These are phyloP conservation scores for Phytophthora pistaciae DNA, from an alignment of 352 stramenopile species.

Conservation along the genomic window DNA sequence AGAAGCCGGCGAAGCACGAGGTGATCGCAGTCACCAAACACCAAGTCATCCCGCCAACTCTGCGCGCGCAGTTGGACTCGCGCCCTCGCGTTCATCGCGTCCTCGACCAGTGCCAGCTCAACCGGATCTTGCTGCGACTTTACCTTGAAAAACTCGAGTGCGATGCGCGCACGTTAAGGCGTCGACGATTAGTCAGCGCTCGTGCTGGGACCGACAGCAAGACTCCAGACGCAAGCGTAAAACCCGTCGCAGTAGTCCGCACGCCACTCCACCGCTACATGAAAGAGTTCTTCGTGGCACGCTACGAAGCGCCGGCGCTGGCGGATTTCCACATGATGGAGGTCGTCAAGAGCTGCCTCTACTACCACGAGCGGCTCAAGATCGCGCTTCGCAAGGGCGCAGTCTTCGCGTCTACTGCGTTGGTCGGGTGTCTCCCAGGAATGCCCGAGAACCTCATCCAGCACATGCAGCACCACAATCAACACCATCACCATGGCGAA, in stretches of 20 bases:
- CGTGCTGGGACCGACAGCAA: neutral
- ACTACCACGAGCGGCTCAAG: constrained; percentile 56
- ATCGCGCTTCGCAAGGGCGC: constrained; percentile 16
- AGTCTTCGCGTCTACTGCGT: constrained; percentile 16
- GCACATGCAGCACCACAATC: constrained; percentile 21
- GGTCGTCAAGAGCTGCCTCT: constrained; percentile 68
- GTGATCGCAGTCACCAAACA: constrained; percentile 44
- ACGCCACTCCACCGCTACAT: constrained; percentile 58
- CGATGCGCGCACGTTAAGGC: constrained; percentile 43
- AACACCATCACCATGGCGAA: constrained; percentile 11
- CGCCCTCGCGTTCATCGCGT: constrained; percentile 63
- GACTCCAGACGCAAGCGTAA: neutral
- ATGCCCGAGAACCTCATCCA: constrained; percentile 28
- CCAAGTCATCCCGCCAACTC: constrained; percentile 49
- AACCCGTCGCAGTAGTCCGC: constrained; percentile 13
- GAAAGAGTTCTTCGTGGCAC: constrained; percentile 62
- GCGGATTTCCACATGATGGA: constrained; percentile 81
- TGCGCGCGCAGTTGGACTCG: constrained; percentile 62
- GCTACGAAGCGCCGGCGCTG: constrained; percentile 65
- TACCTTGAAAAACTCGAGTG: constrained; percentile 68
- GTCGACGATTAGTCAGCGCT: constrained; percentile 26
- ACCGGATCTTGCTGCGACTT: constrained; percentile 50
- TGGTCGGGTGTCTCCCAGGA: constrained; percentile 20
- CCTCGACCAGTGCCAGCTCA: constrained; percentile 57
- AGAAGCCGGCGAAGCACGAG: constrained; percentile 16